phyloP scores from a whole-genome alignment of 164 flowering plant genomes.

The Magnolia kwangsiensis region DNA sequence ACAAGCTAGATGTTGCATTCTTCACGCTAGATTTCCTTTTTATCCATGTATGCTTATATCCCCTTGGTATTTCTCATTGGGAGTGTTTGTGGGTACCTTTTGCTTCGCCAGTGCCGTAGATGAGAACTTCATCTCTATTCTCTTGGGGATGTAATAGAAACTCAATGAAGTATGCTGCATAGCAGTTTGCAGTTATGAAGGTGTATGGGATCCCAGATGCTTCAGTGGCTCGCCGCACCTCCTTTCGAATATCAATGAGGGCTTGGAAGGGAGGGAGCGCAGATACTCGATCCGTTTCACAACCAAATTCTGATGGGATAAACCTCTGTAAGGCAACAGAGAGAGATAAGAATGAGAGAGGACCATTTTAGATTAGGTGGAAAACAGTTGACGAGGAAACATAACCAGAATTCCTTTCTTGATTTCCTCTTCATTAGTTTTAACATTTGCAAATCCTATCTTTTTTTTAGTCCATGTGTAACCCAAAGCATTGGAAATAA shows the following conservation, averaged over 20 bases:
- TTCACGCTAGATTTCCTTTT: too few relatives aligned
- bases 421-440: too few relatives aligned
- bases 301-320: slow-evolving; percentile 41
- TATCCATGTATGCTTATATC: too few relatives aligned
- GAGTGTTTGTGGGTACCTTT: slow-evolving; percentile 16
- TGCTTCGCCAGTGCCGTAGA: slow-evolving; percentile 36
- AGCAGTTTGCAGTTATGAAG: slow-evolving; percentile 30
- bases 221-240: slow-evolving; percentile 31
- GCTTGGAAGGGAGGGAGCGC: slow-evolving; percentile 32
- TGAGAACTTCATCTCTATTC: slow-evolving; percentile 3
- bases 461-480: too few relatives aligned
- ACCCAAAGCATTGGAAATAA: too few relatives aligned
- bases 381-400: too few relatives aligned
- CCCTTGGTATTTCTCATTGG: too few relatives aligned
- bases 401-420: too few relatives aligned
- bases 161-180: slow-evolving; percentile 33
- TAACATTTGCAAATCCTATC: too few relatives aligned
- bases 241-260: slow-evolving; percentile 25
- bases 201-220: slow-evolving; percentile 38
- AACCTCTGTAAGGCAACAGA: slow-evolving; percentile 25
- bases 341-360: too few relatives aligned
- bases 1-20: too few relatives aligned
- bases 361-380: too few relatives aligned
- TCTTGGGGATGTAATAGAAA: slow-evolving; percentile 34
- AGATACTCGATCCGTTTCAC: slow-evolving; percentile 28